These are phyloP conservation scores for Wallacemonas rigidus DNA, from an alignment of 208 protist species.

Conservation along the genomic window DNA sequence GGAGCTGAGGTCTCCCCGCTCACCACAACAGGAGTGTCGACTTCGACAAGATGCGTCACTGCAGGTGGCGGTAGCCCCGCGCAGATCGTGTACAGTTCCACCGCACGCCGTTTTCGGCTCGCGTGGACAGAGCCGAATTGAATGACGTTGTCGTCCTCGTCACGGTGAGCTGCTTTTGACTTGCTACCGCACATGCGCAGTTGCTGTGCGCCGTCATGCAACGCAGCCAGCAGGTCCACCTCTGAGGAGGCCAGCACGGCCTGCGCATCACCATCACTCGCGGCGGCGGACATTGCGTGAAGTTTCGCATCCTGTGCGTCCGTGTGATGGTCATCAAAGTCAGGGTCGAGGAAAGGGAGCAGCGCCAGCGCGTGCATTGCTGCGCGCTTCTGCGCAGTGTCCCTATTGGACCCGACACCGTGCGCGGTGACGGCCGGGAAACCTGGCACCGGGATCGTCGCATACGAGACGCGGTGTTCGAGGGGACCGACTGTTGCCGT, in stretches of 20 bases:
- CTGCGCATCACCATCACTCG: constrained; percentile 17
- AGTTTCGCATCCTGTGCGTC: constrained; percentile 15
- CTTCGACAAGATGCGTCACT: constrained; percentile 28
- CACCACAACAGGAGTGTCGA: no score
- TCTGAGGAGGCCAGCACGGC: constrained; percentile 3
- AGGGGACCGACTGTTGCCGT: constrained; percentile 48
- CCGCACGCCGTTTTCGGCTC: constrained; percentile 44
- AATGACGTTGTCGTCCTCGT: no score
- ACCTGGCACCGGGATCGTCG: constrained; percentile 65
- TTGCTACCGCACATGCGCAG: background rate
- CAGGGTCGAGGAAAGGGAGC: constrained; percentile 66
- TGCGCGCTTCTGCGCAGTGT: constrained; percentile 55
- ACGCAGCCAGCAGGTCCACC: background rate
- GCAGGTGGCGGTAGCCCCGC: constrained; percentile 44
- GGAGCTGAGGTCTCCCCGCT: no score
- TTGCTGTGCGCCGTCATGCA: background rate
- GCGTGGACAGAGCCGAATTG: no score
- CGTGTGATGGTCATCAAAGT: constrained; percentile 38
- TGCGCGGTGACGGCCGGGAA: constrained; percentile 52
- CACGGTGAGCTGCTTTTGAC: no score
- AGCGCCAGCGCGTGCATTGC: constrained; percentile 83
- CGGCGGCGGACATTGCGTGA: background rate
- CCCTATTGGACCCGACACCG: constrained; percentile 69
- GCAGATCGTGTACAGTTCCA: constrained; percentile 71
- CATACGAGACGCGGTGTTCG: constrained; percentile 51